Conservation (phyloP, 78 protist species). For the Isochrysis galbana region DNA sequence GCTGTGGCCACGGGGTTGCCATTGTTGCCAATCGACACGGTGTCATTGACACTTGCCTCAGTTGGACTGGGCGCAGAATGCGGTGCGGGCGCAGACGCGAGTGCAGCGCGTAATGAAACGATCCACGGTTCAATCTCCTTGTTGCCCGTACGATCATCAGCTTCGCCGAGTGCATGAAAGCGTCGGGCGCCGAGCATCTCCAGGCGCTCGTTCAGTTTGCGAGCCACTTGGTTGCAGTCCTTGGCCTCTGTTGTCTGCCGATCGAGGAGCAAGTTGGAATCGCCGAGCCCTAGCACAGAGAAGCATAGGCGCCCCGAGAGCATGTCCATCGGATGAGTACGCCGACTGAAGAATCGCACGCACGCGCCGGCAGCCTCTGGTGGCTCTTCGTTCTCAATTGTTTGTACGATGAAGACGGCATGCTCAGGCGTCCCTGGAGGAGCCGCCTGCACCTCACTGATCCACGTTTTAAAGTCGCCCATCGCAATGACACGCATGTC, state of each 20-base stretch:
- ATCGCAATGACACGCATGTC: background rate
- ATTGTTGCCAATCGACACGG: background rate
- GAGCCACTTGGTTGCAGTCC: conserved; percentile 40
- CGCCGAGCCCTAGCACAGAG: conserved; percentile 29
- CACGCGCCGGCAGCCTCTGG: conserved; percentile 21
- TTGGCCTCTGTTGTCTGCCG: conserved; percentile 36
- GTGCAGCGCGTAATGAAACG: background rate
- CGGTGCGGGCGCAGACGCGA: background rate
- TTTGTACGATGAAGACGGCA: background rate
- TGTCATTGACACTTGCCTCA: background rate
- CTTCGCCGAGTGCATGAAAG: conserved; percentile 17
- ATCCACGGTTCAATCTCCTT: background rate
- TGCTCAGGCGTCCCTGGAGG: background rate
- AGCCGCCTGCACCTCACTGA: background rate
- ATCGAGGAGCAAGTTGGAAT: conserved; percentile 36
- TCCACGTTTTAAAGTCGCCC: background rate
- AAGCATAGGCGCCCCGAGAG: background rate
- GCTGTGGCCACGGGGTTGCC: background rate
- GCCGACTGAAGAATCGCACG: conserved; percentile 10
- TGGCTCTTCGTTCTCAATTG: conserved; percentile 17
- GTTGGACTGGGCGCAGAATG: background rate
- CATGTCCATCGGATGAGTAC: background rate
- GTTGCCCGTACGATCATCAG: conserved; percentile 29
- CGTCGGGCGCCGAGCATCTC: background rate
- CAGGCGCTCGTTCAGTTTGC: background rate